Base-by-base conservation (phyloP, 176 grass and related monocot species). In the Aegilops sharonensis region DNA sequence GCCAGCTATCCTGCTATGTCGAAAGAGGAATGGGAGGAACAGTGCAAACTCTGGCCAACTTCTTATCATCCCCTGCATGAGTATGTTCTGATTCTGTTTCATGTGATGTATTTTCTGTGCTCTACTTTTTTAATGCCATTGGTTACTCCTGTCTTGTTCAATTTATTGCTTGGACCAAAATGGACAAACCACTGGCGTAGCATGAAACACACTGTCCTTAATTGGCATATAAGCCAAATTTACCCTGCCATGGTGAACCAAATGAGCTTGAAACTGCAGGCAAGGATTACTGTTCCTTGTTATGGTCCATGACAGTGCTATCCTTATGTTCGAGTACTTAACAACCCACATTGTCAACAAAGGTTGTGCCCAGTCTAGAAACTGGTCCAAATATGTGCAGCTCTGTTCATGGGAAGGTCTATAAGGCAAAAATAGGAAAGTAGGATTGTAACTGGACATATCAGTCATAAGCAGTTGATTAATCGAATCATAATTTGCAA, bases 21-120 rank as follows among this genome's bases (percentile, higher is more conserved):
- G 65, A 95, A 98, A 94, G 90, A 93, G 84, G 88, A 95, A 78
- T 95, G 93, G 93, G 82, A 98, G 76, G 90, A 95, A 82, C 96
- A 98, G 17, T 95, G 93, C 88, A 94, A 92, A 87, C 81, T 98
- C 62, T 98, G 96, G 96, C 96, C 96, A 87, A 98, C 96, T 68
- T 98, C 96, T 25, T 98, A 91, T 76, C 93, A 98, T 80, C 96
- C 96, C 42, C 78, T 84, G 54, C 79, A 83, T 7, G 87, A 89
- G 96, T 98, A 86, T 88, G 74, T 79, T 77, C 11, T 48, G 8
- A 0, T 85, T 84, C 29, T 75, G 6, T 50, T 68, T 73, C 27
- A 66, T 4, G 15, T 77, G 64, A 37, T 78, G 21, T 67, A 83
- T 85, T 84, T 86, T 8, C 40, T 79, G 17, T 64, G 14, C 29